phyloP scores from a whole-genome alignment of 306 rosid genomes.

The Cicer arietinum region DNA sequence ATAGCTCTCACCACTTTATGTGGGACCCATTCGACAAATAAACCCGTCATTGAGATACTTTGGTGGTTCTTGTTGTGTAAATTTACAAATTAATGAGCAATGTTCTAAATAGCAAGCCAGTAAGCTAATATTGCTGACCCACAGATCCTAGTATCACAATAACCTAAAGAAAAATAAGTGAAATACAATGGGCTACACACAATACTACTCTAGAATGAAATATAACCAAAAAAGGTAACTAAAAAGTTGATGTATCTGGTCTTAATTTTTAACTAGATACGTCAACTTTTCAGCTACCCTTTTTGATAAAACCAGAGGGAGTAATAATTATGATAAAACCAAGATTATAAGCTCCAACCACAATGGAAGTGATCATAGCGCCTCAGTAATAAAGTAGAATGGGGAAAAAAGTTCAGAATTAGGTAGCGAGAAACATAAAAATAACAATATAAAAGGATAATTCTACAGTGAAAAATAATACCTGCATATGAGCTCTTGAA shows the following conservation, averaged over 20 bases:
- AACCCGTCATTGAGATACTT: not conserved
- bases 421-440: slow-evolving; percentile 15
- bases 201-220: not conserved
- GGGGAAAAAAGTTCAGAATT: not conserved
- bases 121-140: slow-evolving; percentile 5
- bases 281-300: too few species aligned
- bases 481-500: slow-evolving; percentile 95
- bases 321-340: slow-evolving; percentile 6
- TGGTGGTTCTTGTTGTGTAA: not conserved
- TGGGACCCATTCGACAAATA: not conserved
- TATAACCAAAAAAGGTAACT: too few species aligned
- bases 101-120: slow-evolving; percentile 12
- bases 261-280: too few species aligned
- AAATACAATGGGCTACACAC: not conserved
- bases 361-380: slow-evolving; percentile 1
- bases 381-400: slow-evolving; percentile 4
- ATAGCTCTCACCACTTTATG: too few species aligned
- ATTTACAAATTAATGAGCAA: not conserved
- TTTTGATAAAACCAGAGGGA: too few species aligned
- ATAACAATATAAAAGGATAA: slow-evolving; percentile 3
- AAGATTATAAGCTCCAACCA: slow-evolving; percentile 23
- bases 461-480: slow-evolving; percentile 33
- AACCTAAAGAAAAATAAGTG: not conserved
- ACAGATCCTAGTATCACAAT: slow-evolving; percentile 22
- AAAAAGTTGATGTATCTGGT: too few species aligned